Conservation (phyloP, 2,329 filamentous ascomycete genomes). For the Elsinoe perseae region DNA sequence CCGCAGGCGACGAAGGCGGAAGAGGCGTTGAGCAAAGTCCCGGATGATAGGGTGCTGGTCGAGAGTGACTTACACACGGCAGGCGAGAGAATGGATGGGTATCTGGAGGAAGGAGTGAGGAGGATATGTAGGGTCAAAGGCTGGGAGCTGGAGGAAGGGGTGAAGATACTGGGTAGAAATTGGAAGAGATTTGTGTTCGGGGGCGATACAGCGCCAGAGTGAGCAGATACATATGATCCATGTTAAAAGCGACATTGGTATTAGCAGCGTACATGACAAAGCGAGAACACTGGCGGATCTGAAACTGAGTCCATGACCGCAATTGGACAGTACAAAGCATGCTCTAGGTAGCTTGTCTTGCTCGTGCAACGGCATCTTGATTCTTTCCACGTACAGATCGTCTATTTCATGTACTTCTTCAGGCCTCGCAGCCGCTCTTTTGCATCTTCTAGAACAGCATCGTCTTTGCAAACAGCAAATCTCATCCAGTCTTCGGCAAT, state of each 20-base stretch:
- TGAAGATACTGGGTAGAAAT: conserved; percentile 60
- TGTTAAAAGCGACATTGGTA: no score
- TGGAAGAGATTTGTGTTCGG: conserved; percentile 73
- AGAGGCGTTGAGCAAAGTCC: conserved; percentile 63
- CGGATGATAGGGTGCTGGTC: conserved; percentile 69
- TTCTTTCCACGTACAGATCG: neutral
- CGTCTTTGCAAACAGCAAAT: conserved; percentile 94
- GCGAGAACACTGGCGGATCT: no score
- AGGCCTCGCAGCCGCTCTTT: conserved; percentile 43
- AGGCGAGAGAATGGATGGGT: conserved; percentile 69
- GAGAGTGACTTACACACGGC: conserved; percentile 88
- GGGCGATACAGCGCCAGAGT: neutral
- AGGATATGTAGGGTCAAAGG: conserved; percentile 68
- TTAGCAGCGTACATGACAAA: no score
- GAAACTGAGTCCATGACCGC: no score
- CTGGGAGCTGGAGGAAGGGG: conserved; percentile 68
- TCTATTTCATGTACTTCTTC: conserved; percentile 40
- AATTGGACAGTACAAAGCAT: no score
- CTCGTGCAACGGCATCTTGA: neutral
- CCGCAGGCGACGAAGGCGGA: conserved; percentile 47
- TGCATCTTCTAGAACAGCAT: conserved; percentile 57
- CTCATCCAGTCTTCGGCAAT: conserved; percentile 89
- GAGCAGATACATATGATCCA: no score
- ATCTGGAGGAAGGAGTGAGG: conserved; percentile 67
- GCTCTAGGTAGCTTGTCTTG: no score